phyloP scores from a whole-genome alignment of 2,329 filamentous ascomycete genomes.

The Xylariaceae sp. region DNA sequence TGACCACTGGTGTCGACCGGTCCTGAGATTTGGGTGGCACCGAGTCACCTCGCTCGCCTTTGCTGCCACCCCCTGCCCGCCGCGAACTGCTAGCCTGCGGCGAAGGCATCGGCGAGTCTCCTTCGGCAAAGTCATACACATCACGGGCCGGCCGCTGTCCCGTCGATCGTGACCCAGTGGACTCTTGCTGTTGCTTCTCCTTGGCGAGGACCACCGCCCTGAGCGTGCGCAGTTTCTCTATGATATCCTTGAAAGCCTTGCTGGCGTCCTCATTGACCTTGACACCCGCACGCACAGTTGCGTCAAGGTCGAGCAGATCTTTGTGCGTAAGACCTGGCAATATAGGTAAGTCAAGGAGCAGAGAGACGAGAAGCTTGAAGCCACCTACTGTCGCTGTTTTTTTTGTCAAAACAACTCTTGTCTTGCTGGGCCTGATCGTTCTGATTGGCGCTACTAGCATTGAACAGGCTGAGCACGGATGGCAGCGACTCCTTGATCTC shows the following conservation, averaged over 20 bases:
- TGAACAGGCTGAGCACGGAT: conserved; percentile 35
- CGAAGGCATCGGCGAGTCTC: conserved; percentile 43
- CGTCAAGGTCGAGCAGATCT: conserved; percentile 34
- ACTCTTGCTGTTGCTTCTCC: conserved; percentile 37
- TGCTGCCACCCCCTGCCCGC: conserved; percentile 35
- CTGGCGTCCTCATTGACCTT: conserved; percentile 29
- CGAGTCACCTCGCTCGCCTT: conserved; percentile 46
- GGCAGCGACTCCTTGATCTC: conserved; percentile 38
- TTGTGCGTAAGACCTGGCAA: conserved; percentile 28
- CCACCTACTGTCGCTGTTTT: conserved; percentile 31
- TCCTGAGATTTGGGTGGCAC: conserved; percentile 52
- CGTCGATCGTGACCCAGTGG: conserved; percentile 25
- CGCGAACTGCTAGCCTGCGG: conserved; percentile 36
- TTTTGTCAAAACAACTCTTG: conserved; percentile 37
- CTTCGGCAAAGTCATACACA: conserved; percentile 45
- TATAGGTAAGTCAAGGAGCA: conserved; percentile 22
- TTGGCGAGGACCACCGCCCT: conserved; percentile 34
- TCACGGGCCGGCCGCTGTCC: conserved; percentile 28
- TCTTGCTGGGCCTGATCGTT: conserved; percentile 40
- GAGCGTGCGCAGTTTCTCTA: conserved; percentile 39
- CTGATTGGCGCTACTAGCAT: conserved; percentile 40
- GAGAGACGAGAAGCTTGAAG: conserved; percentile 17
- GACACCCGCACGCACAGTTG: conserved; percentile 32
- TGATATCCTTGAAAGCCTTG: conserved; percentile 20
- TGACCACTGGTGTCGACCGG: conserved; percentile 32